A percentile compares a stretch with the other conserved stretches of the same genome.
Conservation (phyloP, 768 basidiomycete genomes). For the Leccinum rimulosum region DNA sequence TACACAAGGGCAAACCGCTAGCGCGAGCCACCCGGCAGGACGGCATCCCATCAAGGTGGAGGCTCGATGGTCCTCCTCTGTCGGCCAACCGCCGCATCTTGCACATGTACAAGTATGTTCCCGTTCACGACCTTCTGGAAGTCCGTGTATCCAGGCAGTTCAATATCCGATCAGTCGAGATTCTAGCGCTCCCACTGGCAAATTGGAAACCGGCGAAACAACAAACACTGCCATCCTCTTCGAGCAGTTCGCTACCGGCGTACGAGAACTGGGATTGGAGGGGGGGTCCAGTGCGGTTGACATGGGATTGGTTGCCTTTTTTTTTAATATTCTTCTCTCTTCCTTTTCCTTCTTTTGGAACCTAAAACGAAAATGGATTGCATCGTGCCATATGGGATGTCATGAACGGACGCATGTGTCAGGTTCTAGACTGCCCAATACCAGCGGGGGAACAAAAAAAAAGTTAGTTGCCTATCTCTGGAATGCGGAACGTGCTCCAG, state of each 20-base stretch:
- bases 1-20: conserved; percentile 12
- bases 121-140: conserved; percentile 24
- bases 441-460: conserved; percentile 3
- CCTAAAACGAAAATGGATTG: conserved; percentile 1
- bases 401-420: conserved; percentile 20
- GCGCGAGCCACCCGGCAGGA: not conserved
- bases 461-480: conserved; percentile 4
- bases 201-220: conserved; percentile 9
- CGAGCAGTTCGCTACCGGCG: conserved; percentile 12
- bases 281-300: conserved; percentile 6
- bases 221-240: conserved; percentile 15
- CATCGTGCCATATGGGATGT: conserved; percentile 9
- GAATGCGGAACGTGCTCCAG: conserved; percentile 9
- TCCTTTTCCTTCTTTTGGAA: conserved; percentile 1
- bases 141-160: conserved; percentile 27
- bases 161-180: conserved; percentile 34
- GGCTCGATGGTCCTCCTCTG: conserved; percentile 15
- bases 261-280: conserved; percentile 6
- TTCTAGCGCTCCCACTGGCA: conserved; percentile 24
- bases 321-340: not conserved
- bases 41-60: not conserved
- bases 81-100: conserved; percentile 13
- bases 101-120: conserved; percentile 10
- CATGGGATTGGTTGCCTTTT: conserved; percentile 4
- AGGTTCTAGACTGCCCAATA: conserved; percentile 7